Evolutionary conservation across 306 rosid species (phyloP).

Genomic region (Prosopis cineraria): DNA sequence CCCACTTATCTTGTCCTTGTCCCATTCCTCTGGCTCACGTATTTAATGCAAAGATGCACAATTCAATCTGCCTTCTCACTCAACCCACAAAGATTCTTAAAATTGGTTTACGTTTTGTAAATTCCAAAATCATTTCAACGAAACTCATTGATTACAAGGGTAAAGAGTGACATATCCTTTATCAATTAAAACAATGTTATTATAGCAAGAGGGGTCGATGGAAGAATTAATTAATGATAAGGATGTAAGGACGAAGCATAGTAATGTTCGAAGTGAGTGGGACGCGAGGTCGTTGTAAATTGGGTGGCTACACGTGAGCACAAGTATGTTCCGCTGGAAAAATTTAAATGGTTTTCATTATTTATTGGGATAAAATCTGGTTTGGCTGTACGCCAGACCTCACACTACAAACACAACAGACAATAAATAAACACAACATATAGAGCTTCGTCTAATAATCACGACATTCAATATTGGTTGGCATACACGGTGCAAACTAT

Average conservation of each 20-base stretch:
- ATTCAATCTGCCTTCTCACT: not conserved
- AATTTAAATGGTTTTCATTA: conserved; percentile 16
- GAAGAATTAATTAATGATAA: not conserved
- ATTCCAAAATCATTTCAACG: too few species aligned
- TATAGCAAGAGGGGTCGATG: too few species aligned
- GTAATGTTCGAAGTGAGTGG: not conserved
- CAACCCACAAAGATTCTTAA: too few species aligned
- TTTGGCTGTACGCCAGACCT: conserved; percentile 30
- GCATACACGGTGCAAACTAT: not conserved
- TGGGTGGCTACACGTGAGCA: not conserved
- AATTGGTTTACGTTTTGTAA: too few species aligned
- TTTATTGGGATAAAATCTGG: conserved; percentile 24
- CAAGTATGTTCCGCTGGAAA: conserved; percentile 28
- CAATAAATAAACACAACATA: too few species aligned
- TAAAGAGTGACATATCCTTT: too few species aligned
- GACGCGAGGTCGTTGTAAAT: not conserved
- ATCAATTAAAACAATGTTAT: too few species aligned
- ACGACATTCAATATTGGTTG: not conserved
- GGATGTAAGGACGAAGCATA: not conserved
- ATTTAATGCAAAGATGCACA: not conserved
- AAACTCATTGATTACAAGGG: too few species aligned
- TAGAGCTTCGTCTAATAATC: not conserved
- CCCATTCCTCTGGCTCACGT: not conserved
- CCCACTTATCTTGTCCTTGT: not conserved
- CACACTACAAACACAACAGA: not conserved